Evolutionary conservation across 495 filamentous ascomycete genomes (phyloP), one percentile per base, ranked within the genome.

Genomic region (Neurospora cerealis): DNA sequence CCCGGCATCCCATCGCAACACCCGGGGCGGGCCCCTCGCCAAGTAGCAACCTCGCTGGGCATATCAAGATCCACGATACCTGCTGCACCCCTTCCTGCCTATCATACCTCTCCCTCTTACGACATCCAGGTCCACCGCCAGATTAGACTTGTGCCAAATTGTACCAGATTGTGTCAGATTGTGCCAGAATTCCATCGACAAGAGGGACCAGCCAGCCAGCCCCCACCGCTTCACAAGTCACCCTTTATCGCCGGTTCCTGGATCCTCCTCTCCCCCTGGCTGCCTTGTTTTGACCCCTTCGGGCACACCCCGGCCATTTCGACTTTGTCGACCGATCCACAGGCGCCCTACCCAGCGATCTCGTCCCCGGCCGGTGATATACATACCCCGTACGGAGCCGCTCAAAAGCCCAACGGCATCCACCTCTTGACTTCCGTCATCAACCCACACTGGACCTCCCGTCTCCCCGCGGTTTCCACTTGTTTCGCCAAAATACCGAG

Each of bases 111-210:
- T 46, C 28, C 48, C 41, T 74, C 71, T 72, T 69, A 72, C 71
- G 38, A 74, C 73, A 77, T 75, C 77, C 79, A 80, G 76, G 78
- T 77, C 77, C 78, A 77, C 78, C 77, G 75, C 74, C 79, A 74
- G 70, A 75, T 62, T 41, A 73, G 72, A 74, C 76, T 75, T 75
- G 78, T 77, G 54, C 28, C 54, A 66, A 28, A 66, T 62, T 62
- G 54, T 17, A 62, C 54, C 54, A 62, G 54, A 62, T 34, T 66
- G 54, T 66, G 54, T 66, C 54, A 72, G 74, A 70, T 74, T 70
- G 74, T 73, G 75, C 78, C 77, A 76, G 78, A 74, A 76, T 79
- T 79, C 72, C 74, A 75, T 77, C 77, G 75, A 80, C 54, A 62
- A 28, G 71, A n/a, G 70, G 36, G 69, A 70, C 74, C 77, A 75